Conservation (phyloP, 108 stramenopile species). For the Aureococcus anophagefferens region DNA sequence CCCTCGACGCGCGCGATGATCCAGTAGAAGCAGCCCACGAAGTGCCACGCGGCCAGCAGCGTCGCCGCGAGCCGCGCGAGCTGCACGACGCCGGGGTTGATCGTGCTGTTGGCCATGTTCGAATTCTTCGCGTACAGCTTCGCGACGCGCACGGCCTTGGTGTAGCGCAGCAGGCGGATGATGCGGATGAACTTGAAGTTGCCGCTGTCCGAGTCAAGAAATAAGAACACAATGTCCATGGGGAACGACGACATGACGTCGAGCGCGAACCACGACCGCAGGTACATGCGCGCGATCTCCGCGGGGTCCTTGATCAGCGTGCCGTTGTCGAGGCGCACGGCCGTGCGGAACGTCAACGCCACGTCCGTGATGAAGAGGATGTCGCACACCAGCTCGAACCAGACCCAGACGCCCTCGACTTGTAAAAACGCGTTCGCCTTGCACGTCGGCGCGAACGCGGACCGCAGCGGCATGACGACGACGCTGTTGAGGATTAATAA, state of each 20-base stretch:
- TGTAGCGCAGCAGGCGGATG: neutral
- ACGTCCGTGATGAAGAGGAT: conserved; percentile 1
- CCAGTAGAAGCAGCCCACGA: too few species aligned
- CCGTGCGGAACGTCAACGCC: neutral
- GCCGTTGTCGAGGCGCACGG: neutral
- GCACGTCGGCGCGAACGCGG: too few species aligned
- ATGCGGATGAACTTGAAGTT: conserved; percentile 6
- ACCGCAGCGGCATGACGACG: neutral
- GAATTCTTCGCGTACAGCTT: too few species aligned
- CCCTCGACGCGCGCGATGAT: too few species aligned
- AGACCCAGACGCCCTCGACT: too few species aligned
- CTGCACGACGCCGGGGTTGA: neutral
- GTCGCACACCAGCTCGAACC: neutral
- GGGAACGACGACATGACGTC: conserved; percentile 4
- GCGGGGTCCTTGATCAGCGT: neutral
- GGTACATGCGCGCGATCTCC: too few species aligned
- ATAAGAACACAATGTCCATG: neutral
- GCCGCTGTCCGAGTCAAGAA: too few species aligned
- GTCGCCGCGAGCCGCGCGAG: too few species aligned
- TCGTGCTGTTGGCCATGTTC: neutral
- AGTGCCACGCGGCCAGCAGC: too few species aligned
- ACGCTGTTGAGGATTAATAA: neutral
- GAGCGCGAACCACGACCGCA: conserved; percentile 9
- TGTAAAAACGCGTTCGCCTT: too few species aligned
- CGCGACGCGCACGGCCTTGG: too few species aligned